Conservation (phyloP, 169 alveolate species). For the Plasmodium gallinaceum region DNA sequence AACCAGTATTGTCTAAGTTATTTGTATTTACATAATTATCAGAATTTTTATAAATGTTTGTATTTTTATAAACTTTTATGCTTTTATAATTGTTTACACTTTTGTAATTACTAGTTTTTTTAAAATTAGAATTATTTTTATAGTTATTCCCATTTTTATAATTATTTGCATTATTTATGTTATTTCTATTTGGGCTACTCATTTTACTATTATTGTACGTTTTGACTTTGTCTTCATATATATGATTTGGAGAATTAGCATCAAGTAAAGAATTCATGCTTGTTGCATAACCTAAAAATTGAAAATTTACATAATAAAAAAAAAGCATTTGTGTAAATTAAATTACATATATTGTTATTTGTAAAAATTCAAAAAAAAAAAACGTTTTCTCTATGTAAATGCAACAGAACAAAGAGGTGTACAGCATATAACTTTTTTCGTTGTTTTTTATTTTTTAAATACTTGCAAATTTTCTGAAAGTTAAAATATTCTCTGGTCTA, state of each 20-base stretch:
- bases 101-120: background rate
- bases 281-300: background rate
- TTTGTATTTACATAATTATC: background rate
- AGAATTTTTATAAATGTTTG: background rate
- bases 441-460: background rate
- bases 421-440: no score
- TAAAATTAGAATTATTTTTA: background rate
- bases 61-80: background rate
- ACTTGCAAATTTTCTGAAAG: background rate
- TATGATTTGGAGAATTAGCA: background rate
- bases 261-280: background rate
- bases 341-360: background rate
- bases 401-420: background rate
- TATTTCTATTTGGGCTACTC: background rate
- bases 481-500: constrained; percentile 37
- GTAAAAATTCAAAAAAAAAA: no score
- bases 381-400: background rate
- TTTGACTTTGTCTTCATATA: background rate
- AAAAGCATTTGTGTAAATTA: background rate
- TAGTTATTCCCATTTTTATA: background rate
- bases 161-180: background rate
- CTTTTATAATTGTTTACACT: background rate
- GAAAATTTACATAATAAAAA: background rate
- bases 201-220: background rate
- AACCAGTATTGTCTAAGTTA: background rate